Conservation (phyloP, 2,329 filamentous ascomycete species). For the Coniochaeta sp. region DNA sequence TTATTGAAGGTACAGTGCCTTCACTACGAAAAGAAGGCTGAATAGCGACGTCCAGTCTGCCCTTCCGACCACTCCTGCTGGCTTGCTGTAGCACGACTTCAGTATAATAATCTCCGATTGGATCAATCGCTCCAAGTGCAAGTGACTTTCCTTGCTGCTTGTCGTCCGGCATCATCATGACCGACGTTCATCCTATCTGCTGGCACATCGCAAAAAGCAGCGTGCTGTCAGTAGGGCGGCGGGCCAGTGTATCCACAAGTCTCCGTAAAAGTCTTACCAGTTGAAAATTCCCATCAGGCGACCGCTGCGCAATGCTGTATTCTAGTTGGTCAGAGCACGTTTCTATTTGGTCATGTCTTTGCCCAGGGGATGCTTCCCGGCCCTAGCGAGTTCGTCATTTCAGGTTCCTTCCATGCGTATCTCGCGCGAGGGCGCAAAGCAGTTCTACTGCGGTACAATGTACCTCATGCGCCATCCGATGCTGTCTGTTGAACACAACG, state of each 20-base stretch:
- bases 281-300: neutral
- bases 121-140: neutral
- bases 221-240: neutral
- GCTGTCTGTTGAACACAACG: neutral
- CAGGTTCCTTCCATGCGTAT: neutral
- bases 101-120: conserved; percentile 2
- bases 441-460: neutral
- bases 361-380: neutral
- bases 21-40: neutral
- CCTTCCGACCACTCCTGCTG: neutral
- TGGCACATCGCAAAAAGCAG: neutral
- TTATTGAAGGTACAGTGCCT: too few relatives aligned
- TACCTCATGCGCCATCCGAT: neutral
- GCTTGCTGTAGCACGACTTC: conserved; percentile 3
- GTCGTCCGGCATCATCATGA: neutral
- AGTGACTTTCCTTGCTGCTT: neutral
- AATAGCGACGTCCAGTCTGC: neutral
- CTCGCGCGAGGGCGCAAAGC: neutral
- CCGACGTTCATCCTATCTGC: neutral
- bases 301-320: neutral
- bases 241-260: neutral
- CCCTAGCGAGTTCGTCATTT: neutral
- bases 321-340: conserved; percentile 6
- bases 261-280: conserved; percentile 1
- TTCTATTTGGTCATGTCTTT: conserved; percentile 5